Percentiles rank a stretch among this genome's conserved stretches.
phyloP scores from a whole-genome alignment of 2,329 filamentous ascomycete genomes.

The Phoma herbarum region DNA sequence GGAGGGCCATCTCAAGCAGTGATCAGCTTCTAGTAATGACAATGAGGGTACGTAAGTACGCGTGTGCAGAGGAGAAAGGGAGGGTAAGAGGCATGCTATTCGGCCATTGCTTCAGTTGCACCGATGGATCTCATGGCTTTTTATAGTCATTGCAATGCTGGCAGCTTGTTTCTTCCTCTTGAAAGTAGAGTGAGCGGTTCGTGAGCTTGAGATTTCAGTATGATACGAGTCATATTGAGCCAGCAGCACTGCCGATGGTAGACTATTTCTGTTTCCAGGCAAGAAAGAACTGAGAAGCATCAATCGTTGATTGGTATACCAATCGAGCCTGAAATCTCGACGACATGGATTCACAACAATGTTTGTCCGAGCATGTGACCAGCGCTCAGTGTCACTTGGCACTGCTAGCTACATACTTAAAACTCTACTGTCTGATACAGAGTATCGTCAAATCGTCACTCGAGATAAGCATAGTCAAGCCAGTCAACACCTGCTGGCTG shows the following conservation, averaged over 20 bases:
- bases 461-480: neutral
- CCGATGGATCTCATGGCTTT: neutral
- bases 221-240: too few relatives aligned
- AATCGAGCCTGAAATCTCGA: neutral
- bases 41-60: neutral
- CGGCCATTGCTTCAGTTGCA: neutral
- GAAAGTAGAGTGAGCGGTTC: neutral
- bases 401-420: neutral
- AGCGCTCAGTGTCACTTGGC: too few relatives aligned
- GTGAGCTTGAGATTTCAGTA: neutral
- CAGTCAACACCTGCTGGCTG: neutral
- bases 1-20: neutral
- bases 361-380: neutral
- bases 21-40: neutral
- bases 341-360: neutral
- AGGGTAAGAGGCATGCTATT: neutral
- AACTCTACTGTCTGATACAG: neutral
- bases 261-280: neutral
- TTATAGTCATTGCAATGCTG: neutral
- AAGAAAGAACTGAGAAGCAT: neutral
- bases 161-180: neutral
- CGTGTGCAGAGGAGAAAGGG: neutral
- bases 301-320: neutral
- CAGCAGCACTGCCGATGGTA: neutral
- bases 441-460: neutral